Conservation (phyloP, 768 basidiomycete species). For the Favolaschia claudopus region DNA sequence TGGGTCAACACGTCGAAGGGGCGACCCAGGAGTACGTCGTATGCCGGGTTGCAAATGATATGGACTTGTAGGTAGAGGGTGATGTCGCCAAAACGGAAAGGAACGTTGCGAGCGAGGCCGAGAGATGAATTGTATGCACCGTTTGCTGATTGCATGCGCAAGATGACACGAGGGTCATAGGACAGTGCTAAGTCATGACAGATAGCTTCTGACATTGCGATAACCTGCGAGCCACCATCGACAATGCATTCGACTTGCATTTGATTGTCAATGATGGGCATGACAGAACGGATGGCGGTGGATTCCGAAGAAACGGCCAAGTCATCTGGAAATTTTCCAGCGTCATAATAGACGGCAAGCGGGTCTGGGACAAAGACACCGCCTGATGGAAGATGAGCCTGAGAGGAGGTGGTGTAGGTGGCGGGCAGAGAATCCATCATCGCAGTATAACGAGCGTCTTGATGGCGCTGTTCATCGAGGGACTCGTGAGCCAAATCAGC, state of each 20-base stretch:
- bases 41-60: too few relatives aligned
- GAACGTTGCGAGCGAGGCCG: too few relatives aligned
- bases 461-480: neutral
- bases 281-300: constrained; percentile 16
- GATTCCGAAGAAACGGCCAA: constrained; percentile 4
- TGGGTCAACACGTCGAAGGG: constrained; percentile 4
- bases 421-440: neutral
- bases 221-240: constrained; percentile 27
- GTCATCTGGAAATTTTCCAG: neutral
- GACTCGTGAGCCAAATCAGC: neutral
- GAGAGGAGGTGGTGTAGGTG: neutral
- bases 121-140: too few relatives aligned
- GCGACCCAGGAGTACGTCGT: neutral
- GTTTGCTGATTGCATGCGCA: neutral
- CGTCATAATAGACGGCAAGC: too few relatives aligned
- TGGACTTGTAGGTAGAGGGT: too few relatives aligned
- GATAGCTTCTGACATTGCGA: too few relatives aligned
- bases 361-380: too few relatives aligned
- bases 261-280: too few relatives aligned
- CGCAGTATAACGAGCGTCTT: neutral
- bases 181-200: neutral
- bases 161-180: neutral
- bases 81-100: too few relatives aligned
- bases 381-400: neutral
- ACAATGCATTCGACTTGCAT: constrained; percentile 26